These are phyloP conservation scores for Monilinia fructigena DNA, from an alignment of 2,329 filamentous ascomycete genomes.

Conservation along the genomic window DNA sequence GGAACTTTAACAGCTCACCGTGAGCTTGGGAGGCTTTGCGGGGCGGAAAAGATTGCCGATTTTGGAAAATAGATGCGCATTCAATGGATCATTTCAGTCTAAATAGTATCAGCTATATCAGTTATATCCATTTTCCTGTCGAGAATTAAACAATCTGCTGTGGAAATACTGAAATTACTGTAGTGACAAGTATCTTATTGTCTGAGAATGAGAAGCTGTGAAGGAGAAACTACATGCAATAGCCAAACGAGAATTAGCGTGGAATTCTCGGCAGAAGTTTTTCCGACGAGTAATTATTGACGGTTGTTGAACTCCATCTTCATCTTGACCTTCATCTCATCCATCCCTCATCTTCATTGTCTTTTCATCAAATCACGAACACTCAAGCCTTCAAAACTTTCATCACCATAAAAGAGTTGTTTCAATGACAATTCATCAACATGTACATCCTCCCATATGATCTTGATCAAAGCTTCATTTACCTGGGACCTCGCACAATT, in stretches of 20 bases:
- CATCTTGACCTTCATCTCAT: background rate
- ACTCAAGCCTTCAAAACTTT: background rate
- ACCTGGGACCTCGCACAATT: background rate
- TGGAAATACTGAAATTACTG: background rate
- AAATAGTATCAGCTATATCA: background rate
- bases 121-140: background rate
- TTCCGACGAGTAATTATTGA: background rate
- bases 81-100: background rate
- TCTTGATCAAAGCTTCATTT: constrained; percentile 3
- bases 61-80: constrained; percentile 17
- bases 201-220: background rate
- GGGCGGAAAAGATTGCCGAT: constrained; percentile 9
- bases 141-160: constrained; percentile 3
- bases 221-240: background rate
- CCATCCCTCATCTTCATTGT: background rate
- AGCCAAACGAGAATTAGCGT: constrained; percentile 13
- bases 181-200: constrained; percentile 1
- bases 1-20: constrained; percentile 9
- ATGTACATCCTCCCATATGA: background rate
- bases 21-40: constrained; percentile 6
- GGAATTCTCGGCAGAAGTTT: background rate
- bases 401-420: background rate
- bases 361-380: background rate
- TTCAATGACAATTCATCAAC: background rate
- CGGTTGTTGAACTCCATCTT: background rate